Evolutionary conservation across 805 yeast species (phyloP).

Genomic region (Citeromyces nyonsensis): DNA sequence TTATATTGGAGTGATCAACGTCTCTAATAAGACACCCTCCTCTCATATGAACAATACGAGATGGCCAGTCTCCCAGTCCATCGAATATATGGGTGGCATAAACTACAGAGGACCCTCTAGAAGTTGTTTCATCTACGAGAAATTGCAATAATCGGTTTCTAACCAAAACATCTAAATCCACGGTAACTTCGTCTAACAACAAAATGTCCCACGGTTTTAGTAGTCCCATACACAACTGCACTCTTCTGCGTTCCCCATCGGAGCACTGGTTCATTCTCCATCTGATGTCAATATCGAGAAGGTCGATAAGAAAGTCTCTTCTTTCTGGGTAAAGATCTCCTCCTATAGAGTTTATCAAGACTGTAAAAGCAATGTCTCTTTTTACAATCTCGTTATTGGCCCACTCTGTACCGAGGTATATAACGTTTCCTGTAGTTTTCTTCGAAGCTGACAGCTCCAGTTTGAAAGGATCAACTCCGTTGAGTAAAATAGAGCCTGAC

Average conservation of each 20-base stretch:
- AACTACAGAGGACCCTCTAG: constrained; percentile 60
- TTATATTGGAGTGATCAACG: constrained; percentile 14
- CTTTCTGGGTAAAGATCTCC: constrained; percentile 59
- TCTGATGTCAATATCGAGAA: constrained; percentile 70
- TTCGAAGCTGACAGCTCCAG: constrained; percentile 6
- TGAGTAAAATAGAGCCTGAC: constrained; percentile 53
- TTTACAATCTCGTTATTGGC: constrained; percentile 82
- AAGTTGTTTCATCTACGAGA: constrained; percentile 55
- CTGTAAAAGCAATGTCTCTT: constrained; percentile 79
- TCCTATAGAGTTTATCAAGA: constrained; percentile 70
- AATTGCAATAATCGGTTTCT: constrained; percentile 61
- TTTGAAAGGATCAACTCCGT: constrained; percentile 75
- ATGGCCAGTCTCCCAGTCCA: constrained; percentile 87
- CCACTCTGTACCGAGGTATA: constrained; percentile 96
- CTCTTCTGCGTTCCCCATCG: constrained; percentile 92
- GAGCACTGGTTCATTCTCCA: constrained; percentile 92
- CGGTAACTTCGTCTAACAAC: constrained; percentile 91
- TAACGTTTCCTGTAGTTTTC: constrained; percentile 14
- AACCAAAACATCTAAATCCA: constrained; percentile 88
- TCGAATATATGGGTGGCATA: constrained; percentile 97
- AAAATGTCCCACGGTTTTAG: constrained; percentile 81
- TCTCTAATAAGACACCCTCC: constrained; percentile 38
- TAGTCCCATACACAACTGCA: constrained; percentile 87
- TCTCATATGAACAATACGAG: constrained; percentile 62
- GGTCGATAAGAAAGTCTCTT: constrained; percentile 56